Conservation (phyloP, 441 rosid species). For the Metrosideros polymorpha region DNA sequence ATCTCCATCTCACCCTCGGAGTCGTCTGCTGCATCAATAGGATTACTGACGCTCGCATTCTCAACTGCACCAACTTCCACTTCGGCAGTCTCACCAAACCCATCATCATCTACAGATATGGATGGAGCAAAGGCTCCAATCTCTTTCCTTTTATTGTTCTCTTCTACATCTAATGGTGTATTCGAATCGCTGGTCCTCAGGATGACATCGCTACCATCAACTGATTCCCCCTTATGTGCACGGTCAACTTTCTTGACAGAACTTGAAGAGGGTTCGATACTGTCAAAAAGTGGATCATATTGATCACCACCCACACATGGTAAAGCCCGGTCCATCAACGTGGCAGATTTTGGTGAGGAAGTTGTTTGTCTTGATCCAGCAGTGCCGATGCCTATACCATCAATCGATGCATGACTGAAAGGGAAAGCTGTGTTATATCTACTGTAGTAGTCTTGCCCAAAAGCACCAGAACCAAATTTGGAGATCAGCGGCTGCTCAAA, state of each 20-base stretch:
- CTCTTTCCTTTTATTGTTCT: conserved; percentile 35
- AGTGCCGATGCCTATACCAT: conserved; percentile 16
- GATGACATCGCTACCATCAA: conserved; percentile 20
- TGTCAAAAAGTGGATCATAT: conserved; percentile 86
- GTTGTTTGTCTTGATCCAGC: conserved; percentile 31
- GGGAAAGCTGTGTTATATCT: conserved; percentile 8
- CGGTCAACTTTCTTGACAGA: conserved; percentile 24
- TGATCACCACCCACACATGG: conserved; percentile 35
- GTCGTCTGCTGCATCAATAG: conserved; percentile 19
- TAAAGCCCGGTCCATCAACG: conserved; percentile 19
- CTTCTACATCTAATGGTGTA: conserved; percentile 47
- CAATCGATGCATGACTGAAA: conserved; percentile 21
- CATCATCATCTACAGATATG: conserved; percentile 36
- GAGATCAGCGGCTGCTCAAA: conserved; percentile 37
- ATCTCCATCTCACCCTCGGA: conserved; percentile 35
- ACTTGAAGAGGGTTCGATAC: conserved; percentile 55
- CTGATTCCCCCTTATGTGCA: conserved; percentile 31
- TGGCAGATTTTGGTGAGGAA: conserved; percentile 33
- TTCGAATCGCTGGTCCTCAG: conserved; percentile 39
- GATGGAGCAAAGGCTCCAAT: conserved; percentile 20
- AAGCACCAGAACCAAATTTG: conserved; percentile 25
- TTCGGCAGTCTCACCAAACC: conserved; percentile 63
- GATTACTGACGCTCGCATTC: conserved; percentile 39
- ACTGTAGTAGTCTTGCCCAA: conserved; percentile 17
- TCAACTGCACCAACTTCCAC: conserved; percentile 53